Conservation (phyloP, 768 basidiomycete species). For the Hirschioporus abietinus region DNA sequence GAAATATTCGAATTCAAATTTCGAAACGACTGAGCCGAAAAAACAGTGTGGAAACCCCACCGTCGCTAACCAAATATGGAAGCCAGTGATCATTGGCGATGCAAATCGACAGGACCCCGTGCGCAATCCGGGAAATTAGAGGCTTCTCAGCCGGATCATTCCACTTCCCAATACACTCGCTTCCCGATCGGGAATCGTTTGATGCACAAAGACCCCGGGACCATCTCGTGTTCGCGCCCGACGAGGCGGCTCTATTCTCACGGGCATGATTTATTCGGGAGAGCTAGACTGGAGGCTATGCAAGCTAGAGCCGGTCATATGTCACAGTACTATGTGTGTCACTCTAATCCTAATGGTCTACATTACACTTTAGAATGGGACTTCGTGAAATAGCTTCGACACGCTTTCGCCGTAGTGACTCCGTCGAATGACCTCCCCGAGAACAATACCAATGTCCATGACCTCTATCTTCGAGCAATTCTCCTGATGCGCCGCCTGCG, state of each 20-base stretch:
- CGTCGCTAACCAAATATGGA: background rate
- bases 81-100: background rate
- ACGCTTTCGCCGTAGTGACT: conserved; percentile 96
- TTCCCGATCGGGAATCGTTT: background rate
- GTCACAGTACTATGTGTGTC: background rate
- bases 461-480: conserved; percentile 80
- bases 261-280: background rate
- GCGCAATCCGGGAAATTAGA: background rate
- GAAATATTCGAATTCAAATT: conserved; percentile 1
- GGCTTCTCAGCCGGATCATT: background rate
- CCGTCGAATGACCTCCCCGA: conserved; percentile 37
- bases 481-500: conserved; percentile 73
- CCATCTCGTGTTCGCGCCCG: background rate
- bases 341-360: background rate
- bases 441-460: conserved; percentile 89
- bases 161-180: background rate
- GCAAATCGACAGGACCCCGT: background rate
- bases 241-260: background rate
- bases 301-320: background rate
- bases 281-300: too few relatives aligned
- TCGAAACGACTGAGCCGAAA: background rate
- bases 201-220: background rate
- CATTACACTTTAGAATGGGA: conserved; percentile 54
- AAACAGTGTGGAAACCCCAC: conserved; percentile 3
- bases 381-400: conserved; percentile 83